A percentile compares a stretch with the other conserved stretches of the same genome.
Conservation (phyloP, 1,284 basidiomycete genomes). For the Ceratobasidium sp. region DNA sequence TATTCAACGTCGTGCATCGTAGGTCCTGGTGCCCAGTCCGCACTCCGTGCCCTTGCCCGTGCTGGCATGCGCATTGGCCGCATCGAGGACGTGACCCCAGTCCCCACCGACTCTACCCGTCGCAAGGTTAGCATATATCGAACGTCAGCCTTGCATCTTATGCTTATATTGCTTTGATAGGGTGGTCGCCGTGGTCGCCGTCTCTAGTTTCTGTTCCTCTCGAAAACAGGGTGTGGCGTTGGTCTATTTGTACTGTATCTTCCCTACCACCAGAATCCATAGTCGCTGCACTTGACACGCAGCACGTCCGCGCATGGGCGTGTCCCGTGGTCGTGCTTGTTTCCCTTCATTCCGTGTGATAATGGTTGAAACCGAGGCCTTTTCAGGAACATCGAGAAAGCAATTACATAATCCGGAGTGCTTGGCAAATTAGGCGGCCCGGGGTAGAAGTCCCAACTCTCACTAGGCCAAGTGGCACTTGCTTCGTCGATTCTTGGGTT, state of each 20-base stretch:
- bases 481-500: too few species aligned
- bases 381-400: too few species aligned
- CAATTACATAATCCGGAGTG: too few species aligned
- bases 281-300: constrained; percentile 52
- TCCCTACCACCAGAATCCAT: constrained; percentile 30
- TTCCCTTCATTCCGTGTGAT: constrained; percentile 11
- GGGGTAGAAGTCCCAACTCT: too few species aligned
- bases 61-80: constrained; percentile 98
- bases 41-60: constrained; percentile 98
- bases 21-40: constrained; percentile 93
- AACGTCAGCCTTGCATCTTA: not conserved
- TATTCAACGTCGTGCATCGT: not conserved
- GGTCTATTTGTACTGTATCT: constrained; percentile 26
- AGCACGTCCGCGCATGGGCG: constrained; percentile 55
- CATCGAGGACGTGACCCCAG: constrained; percentile 97
- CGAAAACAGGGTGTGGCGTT: constrained; percentile 22
- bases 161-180: constrained; percentile 59
- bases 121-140: constrained; percentile 77
- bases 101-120: constrained; percentile 97
- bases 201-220: constrained; percentile 66
- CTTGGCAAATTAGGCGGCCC: too few species aligned
- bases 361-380: too few species aligned
- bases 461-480: too few species aligned
- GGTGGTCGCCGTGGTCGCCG: constrained; percentile 99
- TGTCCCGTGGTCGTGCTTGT: constrained; percentile 80